A percentile compares a stretch with the other conserved stretches of the same genome.
phyloP scores from a whole-genome alignment of 768 basidiomycete genomes.

The Roridomyces roridus region DNA sequence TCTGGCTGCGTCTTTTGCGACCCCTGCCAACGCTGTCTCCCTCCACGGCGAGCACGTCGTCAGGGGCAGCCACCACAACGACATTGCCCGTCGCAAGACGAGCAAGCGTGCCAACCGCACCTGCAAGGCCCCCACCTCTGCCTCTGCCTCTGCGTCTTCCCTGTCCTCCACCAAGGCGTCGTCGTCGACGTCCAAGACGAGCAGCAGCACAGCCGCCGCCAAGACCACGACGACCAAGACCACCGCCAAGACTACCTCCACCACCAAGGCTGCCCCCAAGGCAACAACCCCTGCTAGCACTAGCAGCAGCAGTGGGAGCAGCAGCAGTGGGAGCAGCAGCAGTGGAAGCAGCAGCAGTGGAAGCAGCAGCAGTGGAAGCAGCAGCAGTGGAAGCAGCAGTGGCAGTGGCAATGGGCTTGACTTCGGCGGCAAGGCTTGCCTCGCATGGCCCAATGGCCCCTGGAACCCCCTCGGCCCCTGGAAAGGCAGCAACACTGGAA shows the following conservation, averaged over 20 bases:
- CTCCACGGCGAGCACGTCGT: conserved; percentile 45
- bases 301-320: conserved; percentile 9
- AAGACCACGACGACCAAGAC: conserved; percentile 12
- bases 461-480: conserved; percentile 57
- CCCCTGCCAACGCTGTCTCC: conserved; percentile 60
- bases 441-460: conserved; percentile 72
- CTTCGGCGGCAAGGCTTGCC: conserved; percentile 44
- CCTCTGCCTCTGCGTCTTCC: conserved; percentile 25
- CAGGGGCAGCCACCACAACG: conserved; percentile 38
- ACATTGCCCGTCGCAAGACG: conserved; percentile 40
- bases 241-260: conserved; percentile 13
- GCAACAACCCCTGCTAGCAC: background rate
- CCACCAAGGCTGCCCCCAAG: background rate
- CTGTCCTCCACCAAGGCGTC: conserved; percentile 20
- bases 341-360: no score
- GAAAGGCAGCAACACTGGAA: conserved; percentile 46
- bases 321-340: no score
- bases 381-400: no score
- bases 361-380: no score
- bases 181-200: conserved; percentile 23
- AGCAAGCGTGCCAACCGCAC: conserved; percentile 57
- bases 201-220: conserved; percentile 25
- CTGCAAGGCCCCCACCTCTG: conserved; percentile 61
- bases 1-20: conserved; percentile 54
- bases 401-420: conserved; percentile 24